These are phyloP conservation scores for Pelargonium australe DNA, from an alignment of 441 rosid species.

Conservation along the genomic window DNA sequence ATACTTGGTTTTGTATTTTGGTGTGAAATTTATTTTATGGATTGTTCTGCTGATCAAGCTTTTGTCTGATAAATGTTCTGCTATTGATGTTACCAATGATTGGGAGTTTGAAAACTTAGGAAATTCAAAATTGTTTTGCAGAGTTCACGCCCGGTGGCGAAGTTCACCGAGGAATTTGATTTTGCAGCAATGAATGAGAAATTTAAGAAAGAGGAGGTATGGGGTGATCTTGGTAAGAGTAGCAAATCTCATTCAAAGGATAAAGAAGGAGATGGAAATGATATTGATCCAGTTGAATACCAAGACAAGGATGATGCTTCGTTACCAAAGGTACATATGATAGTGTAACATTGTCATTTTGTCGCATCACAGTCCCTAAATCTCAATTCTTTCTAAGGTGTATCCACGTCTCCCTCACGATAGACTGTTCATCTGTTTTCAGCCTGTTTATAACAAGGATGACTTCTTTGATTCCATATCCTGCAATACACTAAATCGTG, in stretches of 20 bases:
- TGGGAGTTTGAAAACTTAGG: neutral
- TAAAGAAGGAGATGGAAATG: conserved; percentile 39
- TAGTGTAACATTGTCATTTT: neutral
- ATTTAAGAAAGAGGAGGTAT: conserved; percentile 28
- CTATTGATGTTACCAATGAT: neutral
- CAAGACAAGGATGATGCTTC: conserved; percentile 43
- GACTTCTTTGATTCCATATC: conserved; percentile 85
- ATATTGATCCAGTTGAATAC: conserved; percentile 46
- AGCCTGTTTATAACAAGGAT: conserved; percentile 78
- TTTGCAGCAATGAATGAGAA: conserved; percentile 88
- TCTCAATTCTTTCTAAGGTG: neutral
- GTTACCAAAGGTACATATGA: conserved; percentile 35
- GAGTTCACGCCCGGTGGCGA: conserved; percentile 56
- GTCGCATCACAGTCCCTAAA: neutral
- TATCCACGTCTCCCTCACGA: neutral
- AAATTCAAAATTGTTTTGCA: conserved; percentile 23
- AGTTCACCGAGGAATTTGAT: conserved; percentile 82
- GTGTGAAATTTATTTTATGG: neutral
- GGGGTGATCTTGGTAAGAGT: conserved; percentile 87
- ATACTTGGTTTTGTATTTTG: neutral
- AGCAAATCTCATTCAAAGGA: conserved; percentile 38
- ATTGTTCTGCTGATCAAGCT: neutral
- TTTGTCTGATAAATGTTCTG: neutral
- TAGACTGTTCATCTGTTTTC: conserved; percentile 15
- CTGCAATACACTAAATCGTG: conserved; percentile 38